Base-by-base conservation (phyloP, 2,329 filamentous ascomycete genomes). In the Colletotrichum aenigma region DNA sequence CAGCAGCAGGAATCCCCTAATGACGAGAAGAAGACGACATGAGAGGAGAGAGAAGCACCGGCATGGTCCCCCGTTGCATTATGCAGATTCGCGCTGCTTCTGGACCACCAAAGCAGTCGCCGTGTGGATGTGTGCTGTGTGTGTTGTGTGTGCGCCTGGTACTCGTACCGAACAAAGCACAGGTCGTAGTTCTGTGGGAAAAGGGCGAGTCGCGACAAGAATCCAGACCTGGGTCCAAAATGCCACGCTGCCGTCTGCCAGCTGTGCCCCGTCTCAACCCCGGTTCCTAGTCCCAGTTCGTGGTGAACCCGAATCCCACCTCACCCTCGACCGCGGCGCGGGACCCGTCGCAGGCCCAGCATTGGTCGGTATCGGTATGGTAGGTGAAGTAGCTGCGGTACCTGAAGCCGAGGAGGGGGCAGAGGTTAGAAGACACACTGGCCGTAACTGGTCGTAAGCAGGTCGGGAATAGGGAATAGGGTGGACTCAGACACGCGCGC, bases 161-260 rank as follows among this genome's bases (percentile, higher is more conserved):
- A 52, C 43, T 21, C 18, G 30, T 13, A 18, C 26, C 58, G 18
- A 21, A 21, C 56, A 34, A 70, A 64, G 58, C 38, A 48, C 43
- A 52, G 43, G 43, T 52, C 43, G 43, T 52, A 52, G 21, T 52
- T 21, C n/a, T 52, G 43, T 48, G 43, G 43, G 43, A 52, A 52
- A 48, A 52, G 43, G 43, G 43, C 43, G 43, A 52, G 43, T 52
- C 43, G 43, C 43, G 43, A 61, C 24, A 43, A 75, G 61, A 66
- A 43, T 75, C 72, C 32, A 75, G 73, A 73, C 73, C 72, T 28
- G 55, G 56, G 69, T 68, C 73, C 26, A 75, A 52, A 68, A 75
- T 72, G 56, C 55, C 69, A 66, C 55, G 32, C 36, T 66, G 34
- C 61, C n/a, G 28, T 30, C 12, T 43, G 32, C 55, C 52, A 68